Evolutionary conservation across 2,329 filamentous ascomycete genomes (phyloP).

Genomic region (Cladorrhinum sp.): DNA sequence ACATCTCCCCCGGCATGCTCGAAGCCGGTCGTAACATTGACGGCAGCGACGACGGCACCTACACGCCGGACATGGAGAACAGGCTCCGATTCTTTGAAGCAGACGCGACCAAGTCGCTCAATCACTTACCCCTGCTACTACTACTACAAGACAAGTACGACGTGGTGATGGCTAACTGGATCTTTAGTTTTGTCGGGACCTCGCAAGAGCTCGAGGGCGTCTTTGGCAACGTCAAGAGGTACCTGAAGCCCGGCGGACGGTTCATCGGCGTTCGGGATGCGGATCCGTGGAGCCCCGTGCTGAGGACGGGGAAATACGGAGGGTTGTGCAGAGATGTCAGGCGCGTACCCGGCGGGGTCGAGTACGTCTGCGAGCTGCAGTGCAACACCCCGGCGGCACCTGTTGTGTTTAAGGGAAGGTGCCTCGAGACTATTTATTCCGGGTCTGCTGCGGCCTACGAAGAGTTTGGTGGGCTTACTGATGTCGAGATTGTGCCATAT

Average conservation of each 20-base stretch:
- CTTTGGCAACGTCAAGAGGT: constrained; percentile 14
- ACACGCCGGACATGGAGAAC: background rate
- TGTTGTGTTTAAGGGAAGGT: constrained; percentile 11
- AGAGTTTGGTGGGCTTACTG: constrained; percentile 8
- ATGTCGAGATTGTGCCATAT: constrained; percentile 1
- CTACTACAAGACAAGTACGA: constrained; percentile 21
- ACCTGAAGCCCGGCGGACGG: constrained; percentile 21
- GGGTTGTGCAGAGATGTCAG: background rate
- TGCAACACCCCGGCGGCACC: too few species aligned
- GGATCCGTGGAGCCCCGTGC: constrained; percentile 6
- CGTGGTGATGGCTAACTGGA: constrained; percentile 23
- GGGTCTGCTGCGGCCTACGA: constrained; percentile 10
- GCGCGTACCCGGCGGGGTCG: too few species aligned
- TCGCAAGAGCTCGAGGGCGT: constrained; percentile 18
- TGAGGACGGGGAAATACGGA: constrained; percentile 7
- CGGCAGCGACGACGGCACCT: background rate
- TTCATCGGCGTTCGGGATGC: constrained; percentile 22
- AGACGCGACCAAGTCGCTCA: constrained; percentile 17
- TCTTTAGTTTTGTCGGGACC: constrained; percentile 20
- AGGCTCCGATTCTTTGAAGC: constrained; percentile 16
- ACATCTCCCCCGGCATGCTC: constrained; percentile 10
- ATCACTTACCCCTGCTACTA: constrained; percentile 4
- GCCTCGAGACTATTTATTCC: constrained; percentile 11
- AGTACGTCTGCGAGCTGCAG: too few species aligned
- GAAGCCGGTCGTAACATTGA: background rate